These are phyloP conservation scores for Scorias spongiosa DNA, from an alignment of 2,329 filamentous ascomycete genomes.

Conservation along the genomic window DNA sequence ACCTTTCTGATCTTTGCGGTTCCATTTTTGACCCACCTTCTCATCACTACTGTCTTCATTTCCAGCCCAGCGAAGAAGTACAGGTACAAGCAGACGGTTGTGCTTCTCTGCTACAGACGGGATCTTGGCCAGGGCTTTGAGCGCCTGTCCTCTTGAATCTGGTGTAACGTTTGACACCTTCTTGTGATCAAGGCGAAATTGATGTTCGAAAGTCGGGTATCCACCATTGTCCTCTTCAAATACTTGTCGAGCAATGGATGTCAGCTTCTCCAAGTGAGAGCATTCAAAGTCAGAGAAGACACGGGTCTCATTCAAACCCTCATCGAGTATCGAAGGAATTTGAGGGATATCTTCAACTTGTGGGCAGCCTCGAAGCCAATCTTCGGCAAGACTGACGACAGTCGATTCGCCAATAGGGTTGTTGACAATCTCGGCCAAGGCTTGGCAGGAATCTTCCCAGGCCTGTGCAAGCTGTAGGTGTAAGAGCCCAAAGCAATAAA, in stretches of 20 bases:
- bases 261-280: conserved; percentile 51
- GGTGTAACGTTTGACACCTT: conserved; percentile 7
- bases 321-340: conserved; percentile 3
- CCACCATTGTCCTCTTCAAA: conserved; percentile 34
- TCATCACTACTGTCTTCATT: conserved; percentile 6
- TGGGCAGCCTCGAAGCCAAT: conserved; percentile 45
- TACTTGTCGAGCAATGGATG: conserved; percentile 35
- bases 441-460: conserved; percentile 70
- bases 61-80: conserved; percentile 68
- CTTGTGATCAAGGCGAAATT: conserved; percentile 6
- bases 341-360: conserved; percentile 23
- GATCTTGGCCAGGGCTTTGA: conserved; percentile 60
- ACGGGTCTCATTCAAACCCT: conserved; percentile 14
- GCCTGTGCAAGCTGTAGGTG: conserved; percentile 72
- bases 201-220: conserved; percentile 6
- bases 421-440: conserved; percentile 60
- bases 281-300: conserved; percentile 68
- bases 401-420: conserved; percentile 56
- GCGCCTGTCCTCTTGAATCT: conserved; percentile 49
- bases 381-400: conserved; percentile 57
- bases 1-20: conserved; percentile 65
- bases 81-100: conserved; percentile 70
- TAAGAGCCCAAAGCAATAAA: conserved; percentile 77
- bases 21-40: conserved; percentile 35
- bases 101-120: conserved; percentile 71